phyloP scores from a whole-genome alignment of 2,329 filamentous ascomycete species.

The Alternaria tenuissima region DNA sequence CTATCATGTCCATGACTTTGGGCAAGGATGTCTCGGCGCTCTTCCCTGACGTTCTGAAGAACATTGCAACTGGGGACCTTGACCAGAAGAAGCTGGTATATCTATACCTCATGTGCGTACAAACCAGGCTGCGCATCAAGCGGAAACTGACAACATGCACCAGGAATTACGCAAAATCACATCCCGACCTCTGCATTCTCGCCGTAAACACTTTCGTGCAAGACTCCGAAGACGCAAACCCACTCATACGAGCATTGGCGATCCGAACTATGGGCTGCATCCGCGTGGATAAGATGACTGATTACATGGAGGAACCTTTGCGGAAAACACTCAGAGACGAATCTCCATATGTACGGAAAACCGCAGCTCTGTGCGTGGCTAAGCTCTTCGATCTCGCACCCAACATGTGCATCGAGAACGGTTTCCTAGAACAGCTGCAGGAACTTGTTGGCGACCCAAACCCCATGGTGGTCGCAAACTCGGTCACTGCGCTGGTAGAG shows the following conservation, averaged over 20 bases:
- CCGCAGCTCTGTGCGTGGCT: constrained; percentile 94
- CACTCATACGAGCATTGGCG: constrained; percentile 89
- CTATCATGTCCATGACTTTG: constrained; percentile 99
- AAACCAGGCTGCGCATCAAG: neutral
- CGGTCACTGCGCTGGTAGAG: constrained; percentile 90
- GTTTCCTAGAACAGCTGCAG: constrained; percentile 91
- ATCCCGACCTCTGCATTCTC: constrained; percentile 97
- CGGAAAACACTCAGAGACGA: constrained; percentile 96
- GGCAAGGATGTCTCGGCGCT: constrained; percentile 98
- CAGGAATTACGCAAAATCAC: constrained; percentile 99
- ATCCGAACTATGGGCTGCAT: constrained; percentile 99
- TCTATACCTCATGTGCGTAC: constrained; percentile 85
- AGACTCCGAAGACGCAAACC: constrained; percentile 98
- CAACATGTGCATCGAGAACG: constrained; percentile 91
- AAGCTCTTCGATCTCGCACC: constrained; percentile 98
- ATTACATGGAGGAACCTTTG: constrained; percentile 98
- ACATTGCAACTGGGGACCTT: constrained; percentile 91
- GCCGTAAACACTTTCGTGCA: constrained; percentile 99
- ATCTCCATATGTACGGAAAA: constrained; percentile 98
- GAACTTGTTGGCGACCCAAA: constrained; percentile 97
- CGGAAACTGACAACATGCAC: constrained; percentile 14
- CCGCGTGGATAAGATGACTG: constrained; percentile 98
- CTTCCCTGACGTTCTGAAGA: constrained; percentile 98
- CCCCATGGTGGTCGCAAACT: constrained; percentile 98
- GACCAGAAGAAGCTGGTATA: constrained; percentile 99